Evolutionary conservation across 225 moss, liverwort and hornwort species (phyloP).

Genomic region (Lunularia cruciata): DNA sequence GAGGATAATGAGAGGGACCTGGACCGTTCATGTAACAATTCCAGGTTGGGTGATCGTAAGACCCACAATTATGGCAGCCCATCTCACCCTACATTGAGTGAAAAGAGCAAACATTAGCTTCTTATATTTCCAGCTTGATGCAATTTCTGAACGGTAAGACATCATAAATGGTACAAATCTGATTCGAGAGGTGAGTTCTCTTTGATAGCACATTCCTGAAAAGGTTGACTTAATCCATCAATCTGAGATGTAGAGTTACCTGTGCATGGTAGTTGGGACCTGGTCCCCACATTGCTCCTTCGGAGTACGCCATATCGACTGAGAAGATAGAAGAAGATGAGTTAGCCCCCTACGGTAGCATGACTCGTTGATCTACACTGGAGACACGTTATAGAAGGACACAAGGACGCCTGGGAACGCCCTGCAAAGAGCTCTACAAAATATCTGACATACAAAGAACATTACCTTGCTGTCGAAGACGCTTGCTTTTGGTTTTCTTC

Average conservation of each 20-base stretch:
- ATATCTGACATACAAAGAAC: no score
- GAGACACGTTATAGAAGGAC: neutral
- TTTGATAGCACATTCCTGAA: no score
- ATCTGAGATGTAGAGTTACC: slow-evolving; percentile 14
- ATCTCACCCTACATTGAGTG: slow-evolving; percentile 35
- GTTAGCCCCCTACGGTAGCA: neutral
- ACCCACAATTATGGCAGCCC: slow-evolving; percentile 46
- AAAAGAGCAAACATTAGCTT: neutral
- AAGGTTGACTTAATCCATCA: no score
- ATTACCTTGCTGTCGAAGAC: slow-evolving; percentile 32
- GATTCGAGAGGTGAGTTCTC: no score
- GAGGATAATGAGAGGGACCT: slow-evolving; percentile 44
- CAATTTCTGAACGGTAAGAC: no score
- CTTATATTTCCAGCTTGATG: neutral
- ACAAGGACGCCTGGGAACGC: neutral
- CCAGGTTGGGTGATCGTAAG: slow-evolving; percentile 45
- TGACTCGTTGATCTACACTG: neutral
- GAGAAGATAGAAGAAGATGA: slow-evolving; percentile 18
- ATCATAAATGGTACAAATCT: no score
- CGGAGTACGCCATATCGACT: slow-evolving; percentile 37
- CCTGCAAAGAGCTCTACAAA: no score
- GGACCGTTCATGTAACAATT: slow-evolving; percentile 49
- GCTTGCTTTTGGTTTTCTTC: slow-evolving; percentile 46
- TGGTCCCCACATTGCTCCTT: slow-evolving; percentile 45
- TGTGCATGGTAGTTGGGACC: slow-evolving; percentile 39